Conservation (phyloP, 306 rosid genomes). For the Cucurbita moschata region DNA sequence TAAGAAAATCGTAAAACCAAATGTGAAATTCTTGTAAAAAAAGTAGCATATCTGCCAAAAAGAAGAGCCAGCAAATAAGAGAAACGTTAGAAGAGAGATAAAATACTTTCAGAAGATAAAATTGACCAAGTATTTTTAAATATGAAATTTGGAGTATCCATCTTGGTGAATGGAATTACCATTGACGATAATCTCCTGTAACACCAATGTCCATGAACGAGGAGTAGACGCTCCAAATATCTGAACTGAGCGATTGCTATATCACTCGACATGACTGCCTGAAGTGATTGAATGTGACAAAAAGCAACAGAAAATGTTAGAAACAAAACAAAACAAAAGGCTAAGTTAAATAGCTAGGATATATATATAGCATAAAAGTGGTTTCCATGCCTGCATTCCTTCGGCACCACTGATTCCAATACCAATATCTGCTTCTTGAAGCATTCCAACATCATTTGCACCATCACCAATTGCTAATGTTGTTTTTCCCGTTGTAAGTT, state of each 20-base stretch:
- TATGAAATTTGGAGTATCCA: too few relatives aligned
- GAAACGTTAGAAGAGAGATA: not conserved
- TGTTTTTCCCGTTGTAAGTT: slow-evolving; percentile 76
- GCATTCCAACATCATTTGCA: slow-evolving; percentile 99
- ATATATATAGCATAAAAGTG: not conserved
- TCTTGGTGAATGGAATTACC: slow-evolving; percentile 32
- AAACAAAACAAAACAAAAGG: not conserved
- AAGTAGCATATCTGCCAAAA: slow-evolving; percentile 81
- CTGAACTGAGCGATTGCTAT: slow-evolving; percentile 92
- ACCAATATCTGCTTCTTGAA: slow-evolving; percentile 99
- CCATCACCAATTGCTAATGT: slow-evolving; percentile 96
- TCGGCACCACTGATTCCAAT: slow-evolving; percentile 92
- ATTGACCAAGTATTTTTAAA: not conserved
- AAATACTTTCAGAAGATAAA: not conserved
- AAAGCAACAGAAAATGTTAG: not conserved
- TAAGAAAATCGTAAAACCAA: slow-evolving; percentile 77
- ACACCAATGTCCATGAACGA: slow-evolving; percentile 99
- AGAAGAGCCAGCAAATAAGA: slow-evolving; percentile 17
- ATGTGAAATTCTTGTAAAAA: slow-evolving; percentile 82
- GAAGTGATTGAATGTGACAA: slow-evolving; percentile 9
- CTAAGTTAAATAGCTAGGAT: not conserved
- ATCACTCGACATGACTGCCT: slow-evolving; percentile 99
- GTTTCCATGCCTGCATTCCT: slow-evolving; percentile 84
- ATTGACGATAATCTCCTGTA: slow-evolving; percentile 82
- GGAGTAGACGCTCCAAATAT: slow-evolving; percentile 84